Evolutionary conservation across 176 grass and related monocot genomes (phyloP).

Genomic region (Chloris gayana): DNA sequence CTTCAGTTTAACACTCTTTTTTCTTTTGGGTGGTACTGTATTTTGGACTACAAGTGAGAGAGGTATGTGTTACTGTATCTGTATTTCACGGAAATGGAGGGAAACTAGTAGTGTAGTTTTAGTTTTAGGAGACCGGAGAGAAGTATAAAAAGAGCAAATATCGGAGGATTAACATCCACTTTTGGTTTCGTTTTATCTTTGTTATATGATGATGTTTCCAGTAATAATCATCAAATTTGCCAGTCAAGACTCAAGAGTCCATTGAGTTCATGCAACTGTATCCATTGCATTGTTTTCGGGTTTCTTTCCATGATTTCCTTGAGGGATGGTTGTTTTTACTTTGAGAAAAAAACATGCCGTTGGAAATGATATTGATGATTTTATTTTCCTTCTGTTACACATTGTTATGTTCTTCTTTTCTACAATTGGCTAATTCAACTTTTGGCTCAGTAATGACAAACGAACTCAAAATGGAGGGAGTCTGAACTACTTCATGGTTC

Average conservation of each 20-base stretch:
- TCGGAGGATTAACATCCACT: slow-evolving; percentile 24
- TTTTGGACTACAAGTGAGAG: slow-evolving; percentile 44
- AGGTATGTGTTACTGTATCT: slow-evolving; percentile 7
- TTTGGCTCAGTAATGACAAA: too few relatives aligned
- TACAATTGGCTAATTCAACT: too few relatives aligned
- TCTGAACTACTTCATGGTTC: too few relatives aligned
- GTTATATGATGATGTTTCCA: background rate
- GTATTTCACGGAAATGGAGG: background rate
- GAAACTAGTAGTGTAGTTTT: background rate
- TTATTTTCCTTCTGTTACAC: background rate
- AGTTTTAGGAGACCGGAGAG: slow-evolving; percentile 9
- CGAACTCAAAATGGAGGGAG: too few relatives aligned
- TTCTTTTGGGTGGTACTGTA: slow-evolving; percentile 16
- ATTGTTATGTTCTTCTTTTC: too few relatives aligned
- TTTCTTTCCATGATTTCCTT: too few relatives aligned
- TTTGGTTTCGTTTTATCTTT: slow-evolving; percentile 22
- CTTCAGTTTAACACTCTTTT: slow-evolving; percentile 23
- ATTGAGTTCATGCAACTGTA: background rate
- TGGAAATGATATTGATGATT: background rate
- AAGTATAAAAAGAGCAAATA: background rate
- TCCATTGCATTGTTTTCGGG: background rate
- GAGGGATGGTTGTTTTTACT: background rate
- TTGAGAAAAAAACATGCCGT: background rate
- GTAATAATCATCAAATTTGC: background rate
- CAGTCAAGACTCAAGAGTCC: background rate